phyloP scores from a whole-genome alignment of 2,329 filamentous ascomycete species.

The Sporothrix globosa region DNA sequence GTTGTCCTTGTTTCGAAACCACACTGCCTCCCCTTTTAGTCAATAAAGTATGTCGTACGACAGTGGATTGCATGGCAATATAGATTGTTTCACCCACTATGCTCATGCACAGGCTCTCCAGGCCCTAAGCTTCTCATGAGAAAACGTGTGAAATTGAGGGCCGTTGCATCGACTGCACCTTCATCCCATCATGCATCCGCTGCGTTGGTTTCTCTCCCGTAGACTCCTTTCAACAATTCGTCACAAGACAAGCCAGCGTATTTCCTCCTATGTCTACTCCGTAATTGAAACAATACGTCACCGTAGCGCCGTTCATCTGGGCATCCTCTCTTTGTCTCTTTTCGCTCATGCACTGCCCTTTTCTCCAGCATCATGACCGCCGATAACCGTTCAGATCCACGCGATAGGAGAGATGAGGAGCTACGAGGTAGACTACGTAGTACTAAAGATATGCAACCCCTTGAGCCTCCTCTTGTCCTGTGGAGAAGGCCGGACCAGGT shows the following conservation, averaged over 20 bases:
- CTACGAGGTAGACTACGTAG: no score
- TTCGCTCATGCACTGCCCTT: no score
- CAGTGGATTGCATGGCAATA: background rate
- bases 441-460: no score
- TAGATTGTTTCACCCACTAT: background rate
- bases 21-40: slow-evolving; percentile 4
- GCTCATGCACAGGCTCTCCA: background rate
- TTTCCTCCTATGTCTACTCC: background rate
- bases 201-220: background rate
- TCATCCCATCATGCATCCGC: background rate
- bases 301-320: background rate
- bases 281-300: background rate
- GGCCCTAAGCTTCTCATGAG: background rate
- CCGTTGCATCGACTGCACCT: background rate
- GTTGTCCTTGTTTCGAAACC: slow-evolving; percentile 25
- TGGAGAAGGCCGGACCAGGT: no score
- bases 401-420: no score
- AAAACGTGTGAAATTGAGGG: slow-evolving; percentile 1
- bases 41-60: background rate
- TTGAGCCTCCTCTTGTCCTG: no score
- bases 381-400: no score
- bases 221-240: background rate
- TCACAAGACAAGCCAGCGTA: background rate
- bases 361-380: no score
- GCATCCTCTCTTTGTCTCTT: no score